Conservation (phyloP, 768 basidiomycete species). For the Gloeophyllum trabeum region DNA sequence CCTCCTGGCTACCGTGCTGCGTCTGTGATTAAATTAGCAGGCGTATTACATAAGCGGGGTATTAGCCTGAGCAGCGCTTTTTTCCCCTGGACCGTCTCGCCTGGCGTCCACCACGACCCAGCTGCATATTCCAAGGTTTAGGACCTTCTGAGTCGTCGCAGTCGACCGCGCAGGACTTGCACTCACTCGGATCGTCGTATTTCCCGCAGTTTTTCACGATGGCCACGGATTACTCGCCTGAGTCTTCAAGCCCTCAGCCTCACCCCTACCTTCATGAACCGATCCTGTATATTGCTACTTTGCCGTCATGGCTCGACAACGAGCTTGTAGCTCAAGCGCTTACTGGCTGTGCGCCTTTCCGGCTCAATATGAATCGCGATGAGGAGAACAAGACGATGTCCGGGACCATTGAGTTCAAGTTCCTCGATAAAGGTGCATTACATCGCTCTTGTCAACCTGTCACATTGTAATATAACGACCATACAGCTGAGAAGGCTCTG, state of each 20-base stretch:
- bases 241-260: conserved; percentile 31
- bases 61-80: too few species aligned
- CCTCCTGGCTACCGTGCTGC: too few species aligned
- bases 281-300: conserved; percentile 66
- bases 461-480: not conserved
- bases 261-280: conserved; percentile 86
- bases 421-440: conserved; percentile 61
- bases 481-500: conserved; percentile 77
- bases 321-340: conserved; percentile 69
- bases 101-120: too few species aligned
- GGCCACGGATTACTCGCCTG: conserved; percentile 15
- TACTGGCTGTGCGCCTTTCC: conserved; percentile 67
- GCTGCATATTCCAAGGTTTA: too few species aligned
- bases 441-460: not conserved
- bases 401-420: conserved; percentile 80
- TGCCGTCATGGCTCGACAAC: conserved; percentile 65
- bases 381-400: conserved; percentile 35
- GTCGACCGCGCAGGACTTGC: too few species aligned
- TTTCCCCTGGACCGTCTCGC: too few species aligned
- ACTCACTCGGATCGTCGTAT: too few species aligned
- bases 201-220: too few species aligned
- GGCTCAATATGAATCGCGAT: conserved; percentile 66
- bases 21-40: too few species aligned
- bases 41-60: too few species aligned
- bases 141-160: too few species aligned